Base-by-base conservation (phyloP, 768 basidiomycete genomes). In the Floccularia luteovirens region DNA sequence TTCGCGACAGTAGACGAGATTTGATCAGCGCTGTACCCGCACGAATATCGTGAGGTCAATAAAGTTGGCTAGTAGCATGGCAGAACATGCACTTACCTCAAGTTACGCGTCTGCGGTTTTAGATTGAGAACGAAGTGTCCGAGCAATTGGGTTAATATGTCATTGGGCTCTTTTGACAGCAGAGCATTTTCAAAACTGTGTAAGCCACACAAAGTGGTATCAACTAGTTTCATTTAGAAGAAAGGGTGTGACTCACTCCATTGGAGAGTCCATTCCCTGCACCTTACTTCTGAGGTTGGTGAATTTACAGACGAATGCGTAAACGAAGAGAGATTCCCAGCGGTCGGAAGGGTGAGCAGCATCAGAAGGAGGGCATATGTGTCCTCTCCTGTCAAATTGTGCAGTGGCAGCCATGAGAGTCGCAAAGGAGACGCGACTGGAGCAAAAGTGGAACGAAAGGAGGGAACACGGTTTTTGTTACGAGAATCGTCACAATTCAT, bases 301-400 rank as follows among this genome's bases (percentile, higher is more conserved):
- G 66, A 87, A 91, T 61, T 76, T 86, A 66, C 75, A 78, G 47
- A 91, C 79, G 65, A 91, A 91, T 22, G 80, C 75, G 59, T 88
- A 91, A 25, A 91, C 76, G 60, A 89, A 90, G 48, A 87, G 62
- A 4, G 82, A 77, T 64, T 91, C 89, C 89, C 89, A 91, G 61
- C 83, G 82, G 64, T 83, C 82, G 40, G 69, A 68, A 21, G 89
- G 89, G 66, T 88, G 85, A 19, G 59, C 72, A 20, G 83, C 85
- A 53, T 66, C 70, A 14, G 84, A 77, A 45, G 72, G 71, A 7
- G 74, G 74, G 53, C 74, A 77, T 46, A 72, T 46, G 46, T 77
- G 75, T 6, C 68, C 62, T 54, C 61, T 69, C 43, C 58, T 61
- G 41, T 59, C 58, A 31, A 43, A 16, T 37, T 47, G 53, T 16